These are phyloP conservation scores for Naganishia albida DNA, from an alignment of 1,284 basidiomycete species.

Conservation along the genomic window DNA sequence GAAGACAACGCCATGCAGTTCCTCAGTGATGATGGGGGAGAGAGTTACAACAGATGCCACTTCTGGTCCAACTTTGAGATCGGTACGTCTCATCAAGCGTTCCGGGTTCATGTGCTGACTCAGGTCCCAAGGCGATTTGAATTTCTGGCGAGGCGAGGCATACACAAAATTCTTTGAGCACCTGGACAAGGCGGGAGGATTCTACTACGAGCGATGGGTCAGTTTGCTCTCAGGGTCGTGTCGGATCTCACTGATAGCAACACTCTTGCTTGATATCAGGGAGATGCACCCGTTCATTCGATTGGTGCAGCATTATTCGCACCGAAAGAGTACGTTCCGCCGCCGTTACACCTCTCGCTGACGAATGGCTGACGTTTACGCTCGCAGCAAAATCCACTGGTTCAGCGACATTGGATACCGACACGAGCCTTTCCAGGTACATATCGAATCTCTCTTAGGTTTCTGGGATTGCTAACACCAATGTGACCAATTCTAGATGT, in stretches of 20 bases:
- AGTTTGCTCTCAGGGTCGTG: conserved; percentile 25
- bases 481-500: conserved; percentile 41
- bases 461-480: background rate
- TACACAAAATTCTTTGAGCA: conserved; percentile 76
- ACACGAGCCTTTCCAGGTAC: conserved; percentile 51
- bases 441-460: background rate
- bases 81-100: conserved; percentile 2
- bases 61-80: conserved; percentile 53
- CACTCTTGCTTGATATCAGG: conserved; percentile 65
- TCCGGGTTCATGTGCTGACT: background rate
- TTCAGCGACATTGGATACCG: conserved; percentile 60
- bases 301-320: conserved; percentile 76
- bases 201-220: conserved; percentile 72
- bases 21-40: conserved; percentile 70
- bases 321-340: conserved; percentile 57
- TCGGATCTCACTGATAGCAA: conserved; percentile 13
- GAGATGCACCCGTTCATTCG: conserved; percentile 82
- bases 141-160: conserved; percentile 75
- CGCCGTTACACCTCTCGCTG: background rate
- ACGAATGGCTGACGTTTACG: background rate
- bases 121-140: conserved; percentile 61
- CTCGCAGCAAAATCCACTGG: conserved; percentile 63
- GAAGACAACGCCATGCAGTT: conserved; percentile 72
- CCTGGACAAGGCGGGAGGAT: conserved; percentile 75
- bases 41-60: conserved; percentile 76